These are phyloP conservation scores for Globomyces pollinis-pini DNA, from an alignment of 192 early-diverging fungal species.

Conservation along the genomic window DNA sequence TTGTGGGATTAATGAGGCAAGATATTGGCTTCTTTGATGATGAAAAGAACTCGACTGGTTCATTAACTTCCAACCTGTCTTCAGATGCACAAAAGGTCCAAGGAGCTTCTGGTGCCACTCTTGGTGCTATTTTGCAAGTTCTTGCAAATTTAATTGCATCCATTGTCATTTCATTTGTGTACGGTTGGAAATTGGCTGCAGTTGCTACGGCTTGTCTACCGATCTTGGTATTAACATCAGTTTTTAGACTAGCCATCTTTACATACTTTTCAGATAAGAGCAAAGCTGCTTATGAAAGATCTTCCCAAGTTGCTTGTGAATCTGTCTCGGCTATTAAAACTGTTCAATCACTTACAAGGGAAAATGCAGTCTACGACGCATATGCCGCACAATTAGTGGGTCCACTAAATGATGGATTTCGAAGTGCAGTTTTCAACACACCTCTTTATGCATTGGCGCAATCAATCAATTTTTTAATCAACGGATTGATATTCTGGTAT, in stretches of 20 bases:
- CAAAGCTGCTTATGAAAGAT: slow-evolving; percentile 67
- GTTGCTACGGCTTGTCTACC: slow-evolving; percentile 42
- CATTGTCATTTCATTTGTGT: slow-evolving; percentile 59
- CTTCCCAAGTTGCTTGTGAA: slow-evolving; percentile 77
- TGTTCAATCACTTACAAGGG: slow-evolving; percentile 69
- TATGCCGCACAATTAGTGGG: slow-evolving; percentile 56
- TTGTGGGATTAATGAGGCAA: slow-evolving; percentile 38
- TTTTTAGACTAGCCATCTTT: slow-evolving; percentile 8
- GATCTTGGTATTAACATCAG: slow-evolving; percentile 28
- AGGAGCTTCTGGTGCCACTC: slow-evolving; percentile 45
- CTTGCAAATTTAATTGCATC: slow-evolving; percentile 31
- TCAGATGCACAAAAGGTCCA: slow-evolving; percentile 62
- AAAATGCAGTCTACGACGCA: slow-evolving; percentile 59
- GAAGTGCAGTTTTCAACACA: slow-evolving; percentile 55
- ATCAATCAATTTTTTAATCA: slow-evolving; percentile 67
- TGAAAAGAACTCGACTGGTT: slow-evolving; percentile 62
- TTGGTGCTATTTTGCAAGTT: slow-evolving; percentile 40
- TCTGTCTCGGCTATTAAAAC: slow-evolving; percentile 84
- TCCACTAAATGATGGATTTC: slow-evolving; percentile 60
- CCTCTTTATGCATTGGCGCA: slow-evolving; percentile 71
- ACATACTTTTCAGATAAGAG: slow-evolving; percentile 46
- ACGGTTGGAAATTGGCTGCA: slow-evolving; percentile 76
- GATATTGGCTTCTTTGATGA: slow-evolving; percentile 52
- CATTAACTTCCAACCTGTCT: slow-evolving; percentile 74
- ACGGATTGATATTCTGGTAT: slow-evolving; percentile 47